Evolutionary conservation across 805 yeast species (phyloP).

Genomic region (Groenewaldozyma salmanticensis): DNA sequence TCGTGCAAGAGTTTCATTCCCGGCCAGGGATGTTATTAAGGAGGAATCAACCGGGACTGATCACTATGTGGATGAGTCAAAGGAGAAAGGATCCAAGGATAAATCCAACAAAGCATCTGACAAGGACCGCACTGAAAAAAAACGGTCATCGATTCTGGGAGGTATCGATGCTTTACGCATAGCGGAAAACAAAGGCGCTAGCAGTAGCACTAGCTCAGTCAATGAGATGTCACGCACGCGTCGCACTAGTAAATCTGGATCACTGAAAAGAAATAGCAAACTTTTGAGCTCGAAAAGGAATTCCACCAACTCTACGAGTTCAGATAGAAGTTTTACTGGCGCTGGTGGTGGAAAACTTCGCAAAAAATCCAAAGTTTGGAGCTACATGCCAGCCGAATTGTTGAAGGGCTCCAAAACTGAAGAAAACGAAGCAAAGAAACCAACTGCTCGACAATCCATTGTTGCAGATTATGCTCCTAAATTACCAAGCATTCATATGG

Average conservation of each 20-base stretch:
- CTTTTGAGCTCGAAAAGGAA: not conserved
- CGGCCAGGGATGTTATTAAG: not conserved
- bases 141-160: too few relatives aligned
- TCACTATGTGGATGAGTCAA: not conserved
- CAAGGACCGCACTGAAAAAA: too few relatives aligned
- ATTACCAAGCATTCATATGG: slow-evolving; percentile 2
- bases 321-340: not conserved
- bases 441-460: not conserved
- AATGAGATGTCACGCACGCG: too few relatives aligned
- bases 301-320: not conserved
- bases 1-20: not conserved
- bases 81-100: not conserved
- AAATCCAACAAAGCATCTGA: not conserved
- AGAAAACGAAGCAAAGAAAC: not conserved
- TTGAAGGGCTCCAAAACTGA: not conserved
- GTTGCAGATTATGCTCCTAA: slow-evolving; percentile 2
- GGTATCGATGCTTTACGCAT: too few relatives aligned
- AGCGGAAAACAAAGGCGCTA: too few relatives aligned
- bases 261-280: not conserved
- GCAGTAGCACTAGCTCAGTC: too few relatives aligned
- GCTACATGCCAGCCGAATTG: too few relatives aligned
- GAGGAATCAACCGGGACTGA: not conserved
- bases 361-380: not conserved
- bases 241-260: not conserved
- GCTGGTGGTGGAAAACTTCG: not conserved